Base-by-base conservation (phyloP, 305 asterid genomes). In the Fraxinus albicans region DNA sequence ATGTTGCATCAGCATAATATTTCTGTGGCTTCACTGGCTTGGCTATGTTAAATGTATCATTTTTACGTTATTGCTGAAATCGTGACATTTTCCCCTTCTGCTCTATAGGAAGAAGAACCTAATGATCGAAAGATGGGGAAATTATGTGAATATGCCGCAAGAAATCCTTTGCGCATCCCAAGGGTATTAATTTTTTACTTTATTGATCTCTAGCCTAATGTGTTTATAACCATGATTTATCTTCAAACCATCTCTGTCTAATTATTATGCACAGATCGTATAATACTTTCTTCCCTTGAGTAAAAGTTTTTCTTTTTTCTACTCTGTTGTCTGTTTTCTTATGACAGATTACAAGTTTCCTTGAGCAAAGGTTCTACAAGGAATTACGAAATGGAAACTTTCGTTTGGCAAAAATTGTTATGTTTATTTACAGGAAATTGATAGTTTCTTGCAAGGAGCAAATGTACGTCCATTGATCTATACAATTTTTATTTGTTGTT, bases 351-450 rank as follows among this genome's bases (percentile, higher is more conserved):
- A 92, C 98, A 33, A 89, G 85, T 84, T 86, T 92, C 87, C 95
- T 97, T 44, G 99, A 97, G 89, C 98, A 95, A 89, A 92, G 93
- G 90, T 97, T 97, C 92, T 97, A 94, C 88, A 97, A 95, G 92
- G 98, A 97, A 86, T 85, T 97, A 85, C 92, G 99, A 85, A 85
- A 76, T 85, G 98, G 90, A 88, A 95, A 94, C 88, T 90, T 88
- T 63, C 94, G 88, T 76, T 85, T 89, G 25, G 99, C 91, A 83
- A 95, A 94, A 85, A 82, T 91, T 75, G 98, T 95, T 77, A 83
- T 95, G 99, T 89, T 91, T 85, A 97, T 95, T 76, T 97, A 95
- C 95, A 88, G 91, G 85, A 97, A 95, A 88, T 88, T 97, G 89
- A 81, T 94, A 89, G 75, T 86, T 75, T 89, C 98, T 88, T 97